These are phyloP conservation scores for Westerdykella sp. DNA, from an alignment of 2,329 filamentous ascomycete genomes.

Conservation along the genomic window DNA sequence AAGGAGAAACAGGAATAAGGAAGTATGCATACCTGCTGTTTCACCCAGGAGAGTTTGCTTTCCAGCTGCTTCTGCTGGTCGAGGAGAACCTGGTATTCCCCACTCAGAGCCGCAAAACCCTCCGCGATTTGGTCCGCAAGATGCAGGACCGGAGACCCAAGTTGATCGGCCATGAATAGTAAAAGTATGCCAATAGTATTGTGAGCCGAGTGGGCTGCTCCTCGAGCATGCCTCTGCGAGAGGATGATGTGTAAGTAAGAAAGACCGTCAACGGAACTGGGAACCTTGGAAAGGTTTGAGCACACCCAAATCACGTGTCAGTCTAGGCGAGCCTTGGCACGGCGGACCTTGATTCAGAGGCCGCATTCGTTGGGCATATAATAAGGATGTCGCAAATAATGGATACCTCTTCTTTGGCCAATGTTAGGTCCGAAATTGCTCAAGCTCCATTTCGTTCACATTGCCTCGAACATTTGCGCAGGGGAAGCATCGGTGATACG, in stretches of 20 bases:
- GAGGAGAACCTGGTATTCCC: slow-evolving; percentile 43
- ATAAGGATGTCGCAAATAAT: too few species aligned
- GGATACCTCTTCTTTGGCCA: too few species aligned
- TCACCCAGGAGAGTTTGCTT: slow-evolving; percentile 43
- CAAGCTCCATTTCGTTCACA: too few species aligned
- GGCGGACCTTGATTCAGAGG: too few species aligned
- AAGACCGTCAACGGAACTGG: background rate
- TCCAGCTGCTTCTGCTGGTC: slow-evolving; percentile 42
- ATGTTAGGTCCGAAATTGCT: too few species aligned
- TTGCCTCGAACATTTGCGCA: too few species aligned
- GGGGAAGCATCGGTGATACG: too few species aligned
- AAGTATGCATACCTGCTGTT: slow-evolving; percentile 42
- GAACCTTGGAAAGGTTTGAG: background rate
- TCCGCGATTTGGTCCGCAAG: slow-evolving; percentile 40
- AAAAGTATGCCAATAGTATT: background rate
- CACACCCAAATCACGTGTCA: background rate
- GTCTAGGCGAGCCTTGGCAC: too few species aligned
- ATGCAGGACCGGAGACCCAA: slow-evolving; percentile 21
- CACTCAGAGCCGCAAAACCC: slow-evolving; percentile 44
- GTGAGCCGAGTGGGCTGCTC: too few species aligned
- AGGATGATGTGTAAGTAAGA: slow-evolving; percentile 1
- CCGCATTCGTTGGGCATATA: too few species aligned
- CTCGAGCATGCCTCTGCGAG: background rate
- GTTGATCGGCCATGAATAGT: slow-evolving; percentile 21
- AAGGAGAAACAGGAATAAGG: slow-evolving; percentile 8